phyloP scores from a whole-genome alignment of 1,139 yeast species.

The Debaryomyces coudertii region DNA sequence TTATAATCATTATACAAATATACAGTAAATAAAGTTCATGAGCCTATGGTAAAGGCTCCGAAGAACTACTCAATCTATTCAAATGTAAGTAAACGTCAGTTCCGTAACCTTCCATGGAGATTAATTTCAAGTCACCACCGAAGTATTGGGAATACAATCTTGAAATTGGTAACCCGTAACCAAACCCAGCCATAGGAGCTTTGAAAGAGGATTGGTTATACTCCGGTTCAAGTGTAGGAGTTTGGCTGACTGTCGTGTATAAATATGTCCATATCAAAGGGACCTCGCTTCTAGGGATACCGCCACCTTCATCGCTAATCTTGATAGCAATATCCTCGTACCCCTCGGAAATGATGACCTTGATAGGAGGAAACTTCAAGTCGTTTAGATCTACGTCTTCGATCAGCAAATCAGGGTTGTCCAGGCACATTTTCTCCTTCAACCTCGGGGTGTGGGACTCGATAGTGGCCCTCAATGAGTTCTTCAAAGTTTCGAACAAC shows the following conservation, averaged over 20 bases:
- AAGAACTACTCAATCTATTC: constrained; percentile 55
- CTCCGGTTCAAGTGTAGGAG: constrained; percentile 69
- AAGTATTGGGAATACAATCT: constrained; percentile 86
- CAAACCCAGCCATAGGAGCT: constrained; percentile 96
- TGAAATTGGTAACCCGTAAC: constrained; percentile 88
- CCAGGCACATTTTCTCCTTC: constrained; percentile 40
- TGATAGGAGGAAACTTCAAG: constrained; percentile 78
- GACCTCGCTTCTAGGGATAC: constrained; percentile 81
- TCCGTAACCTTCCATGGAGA: constrained; percentile 93
- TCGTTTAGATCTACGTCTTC: constrained; percentile 60
- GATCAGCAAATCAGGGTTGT: constrained; percentile 46
- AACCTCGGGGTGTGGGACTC: constrained; percentile 62
- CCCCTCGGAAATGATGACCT: constrained; percentile 89
- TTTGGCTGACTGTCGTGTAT: constrained; percentile 81
- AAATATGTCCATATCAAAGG: constrained; percentile 91
- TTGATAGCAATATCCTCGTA: constrained; percentile 91
- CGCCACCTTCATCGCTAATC: constrained; percentile 93
- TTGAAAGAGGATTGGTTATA: constrained; percentile 59
- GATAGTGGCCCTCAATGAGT: constrained; percentile 82
- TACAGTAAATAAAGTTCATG: constrained; percentile 5
- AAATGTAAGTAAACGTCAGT: constrained; percentile 89
- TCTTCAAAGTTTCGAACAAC: constrained; percentile 83
- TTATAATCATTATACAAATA: constrained; percentile 7
- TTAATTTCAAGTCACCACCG: constrained; percentile 86
- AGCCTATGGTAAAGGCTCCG: constrained; percentile 48